phyloP scores from a whole-genome alignment of 169 alveolate genomes.

The Eimeria zaria region DNA sequence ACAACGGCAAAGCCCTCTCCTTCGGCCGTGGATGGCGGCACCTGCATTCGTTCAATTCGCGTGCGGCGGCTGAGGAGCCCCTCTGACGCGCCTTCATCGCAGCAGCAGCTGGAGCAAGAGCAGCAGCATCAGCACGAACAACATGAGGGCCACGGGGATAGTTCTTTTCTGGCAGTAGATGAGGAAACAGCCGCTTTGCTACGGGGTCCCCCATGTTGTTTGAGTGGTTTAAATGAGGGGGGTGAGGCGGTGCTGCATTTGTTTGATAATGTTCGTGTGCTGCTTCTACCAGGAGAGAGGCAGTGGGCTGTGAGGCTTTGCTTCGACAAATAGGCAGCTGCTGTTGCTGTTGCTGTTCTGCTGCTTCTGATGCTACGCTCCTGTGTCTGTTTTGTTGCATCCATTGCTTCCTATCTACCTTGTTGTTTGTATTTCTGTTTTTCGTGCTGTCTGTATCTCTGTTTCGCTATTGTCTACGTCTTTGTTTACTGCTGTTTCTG shows the following conservation, averaged over 20 bases:
- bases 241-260: constrained; percentile 23
- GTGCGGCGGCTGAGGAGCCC: neutral
- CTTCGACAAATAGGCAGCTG: neutral
- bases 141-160: neutral
- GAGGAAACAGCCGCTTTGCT: constrained; percentile 16
- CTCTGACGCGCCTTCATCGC: neutral
- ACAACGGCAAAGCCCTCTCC: constrained; percentile 12
- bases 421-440: neutral
- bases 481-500: neutral
- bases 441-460: neutral
- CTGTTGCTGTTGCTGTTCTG: neutral
- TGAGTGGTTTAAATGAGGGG: neutral
- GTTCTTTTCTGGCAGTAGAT: neutral
- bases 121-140: constrained; percentile 20
- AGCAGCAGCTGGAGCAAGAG: constrained; percentile 37
- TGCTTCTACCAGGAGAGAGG: constrained; percentile 77
- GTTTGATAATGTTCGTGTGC: constrained; percentile 4
- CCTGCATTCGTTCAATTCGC: constrained; percentile 7
- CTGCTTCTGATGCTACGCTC: neutral
- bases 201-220: constrained; percentile 19
- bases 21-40: neutral
- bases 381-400: neutral
- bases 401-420: neutral
- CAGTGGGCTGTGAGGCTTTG: constrained; percentile 77
- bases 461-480: neutral